Base-by-base conservation (phyloP, 345 rosid species). In the Acer negundo region DNA sequence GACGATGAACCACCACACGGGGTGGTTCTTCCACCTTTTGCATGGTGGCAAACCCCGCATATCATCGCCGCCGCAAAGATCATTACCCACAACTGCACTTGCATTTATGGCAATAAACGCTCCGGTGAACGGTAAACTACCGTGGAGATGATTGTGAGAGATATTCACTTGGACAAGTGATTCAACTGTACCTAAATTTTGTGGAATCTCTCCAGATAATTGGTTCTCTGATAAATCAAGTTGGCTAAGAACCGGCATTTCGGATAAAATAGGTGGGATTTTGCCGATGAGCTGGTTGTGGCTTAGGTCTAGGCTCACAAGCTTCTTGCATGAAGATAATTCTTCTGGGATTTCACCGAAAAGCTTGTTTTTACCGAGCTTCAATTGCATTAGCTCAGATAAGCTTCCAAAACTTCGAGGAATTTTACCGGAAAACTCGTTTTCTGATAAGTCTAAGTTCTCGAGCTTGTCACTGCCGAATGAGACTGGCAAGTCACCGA, bases 261-360 rank as follows among this genome's bases (percentile, higher is more conserved):
- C 83, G 13, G 92, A 84, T 71, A 88, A 77, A 63, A 83, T 82
- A 0, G 67, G 53, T 47, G 99, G 97, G 66, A 95, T 90, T 71
- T 66, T 80, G 20, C 97, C 97, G 0, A 61, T 81, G 26, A 95
- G 86, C 70, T 81, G 85, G 77, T 95, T 95, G 72, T 84, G 76
- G 79, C 98, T 95, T n/a, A 95, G 85, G 87, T 93, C 93, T 72
- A 95, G 84, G 66, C 80, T 87, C 51, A 92, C 97, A 23, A 95
- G 89, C 80, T 89, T 90, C 86, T 75, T 87, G 88, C 92, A 90
- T 9, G 87, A 88, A 80, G 93, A 87, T 58, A 95, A 67, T 56
- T 90, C 90, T 11, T 67, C 81, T 3, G 99, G 97, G 80, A 95
- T 92, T 58, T 79, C 84, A 58, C 97, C 98, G 0, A 76, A 72